Conservation (phyloP, 2,329 filamentous ascomycete genomes). For the Fusarium transvaalense region DNA sequence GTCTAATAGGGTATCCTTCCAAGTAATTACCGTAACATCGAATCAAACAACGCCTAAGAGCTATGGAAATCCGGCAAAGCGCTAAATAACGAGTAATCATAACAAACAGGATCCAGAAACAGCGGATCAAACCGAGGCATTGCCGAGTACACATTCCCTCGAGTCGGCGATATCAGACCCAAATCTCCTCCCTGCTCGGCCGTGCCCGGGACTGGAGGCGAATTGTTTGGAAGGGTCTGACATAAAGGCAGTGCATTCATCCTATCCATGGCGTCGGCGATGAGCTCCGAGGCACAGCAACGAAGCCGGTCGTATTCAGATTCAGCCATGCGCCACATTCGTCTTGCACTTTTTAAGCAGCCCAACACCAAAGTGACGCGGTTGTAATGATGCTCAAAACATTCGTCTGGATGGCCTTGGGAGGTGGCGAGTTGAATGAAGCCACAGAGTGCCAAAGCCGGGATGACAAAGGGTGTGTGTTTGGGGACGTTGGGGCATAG, state of each 20-base stretch:
- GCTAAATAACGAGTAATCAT: slow-evolving; percentile 26
- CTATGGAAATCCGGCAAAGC: slow-evolving; percentile 26
- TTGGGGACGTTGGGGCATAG: slow-evolving; percentile 39
- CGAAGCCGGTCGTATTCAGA: slow-evolving; percentile 37
- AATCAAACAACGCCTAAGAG: not conserved
- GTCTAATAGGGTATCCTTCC: slow-evolving; percentile 15
- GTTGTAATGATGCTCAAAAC: slow-evolving; percentile 44
- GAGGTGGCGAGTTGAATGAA: slow-evolving; percentile 42
- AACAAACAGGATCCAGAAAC: slow-evolving; percentile 25
- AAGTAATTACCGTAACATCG: not conserved
- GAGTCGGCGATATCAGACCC: not conserved
- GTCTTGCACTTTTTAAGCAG: slow-evolving; percentile 32
- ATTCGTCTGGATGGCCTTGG: slow-evolving; percentile 37
- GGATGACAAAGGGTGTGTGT: slow-evolving; percentile 40
- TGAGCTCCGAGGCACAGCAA: slow-evolving; percentile 29
- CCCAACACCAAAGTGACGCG: slow-evolving; percentile 32
- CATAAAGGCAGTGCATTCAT: slow-evolving; percentile 40
- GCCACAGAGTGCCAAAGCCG: slow-evolving; percentile 31
- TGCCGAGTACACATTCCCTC: slow-evolving; percentile 3
- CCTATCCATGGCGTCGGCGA: slow-evolving; percentile 41
- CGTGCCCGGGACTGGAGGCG: not conserved
- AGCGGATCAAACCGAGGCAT: slow-evolving; percentile 20
- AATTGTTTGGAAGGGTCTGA: slow-evolving; percentile 1
- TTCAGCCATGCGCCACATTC: slow-evolving; percentile 39
- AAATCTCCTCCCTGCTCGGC: slow-evolving; percentile 9